Evolutionary conservation across 2,329 filamentous ascomycete genomes (phyloP).

Genomic region (Rutstroemia sp.): DNA sequence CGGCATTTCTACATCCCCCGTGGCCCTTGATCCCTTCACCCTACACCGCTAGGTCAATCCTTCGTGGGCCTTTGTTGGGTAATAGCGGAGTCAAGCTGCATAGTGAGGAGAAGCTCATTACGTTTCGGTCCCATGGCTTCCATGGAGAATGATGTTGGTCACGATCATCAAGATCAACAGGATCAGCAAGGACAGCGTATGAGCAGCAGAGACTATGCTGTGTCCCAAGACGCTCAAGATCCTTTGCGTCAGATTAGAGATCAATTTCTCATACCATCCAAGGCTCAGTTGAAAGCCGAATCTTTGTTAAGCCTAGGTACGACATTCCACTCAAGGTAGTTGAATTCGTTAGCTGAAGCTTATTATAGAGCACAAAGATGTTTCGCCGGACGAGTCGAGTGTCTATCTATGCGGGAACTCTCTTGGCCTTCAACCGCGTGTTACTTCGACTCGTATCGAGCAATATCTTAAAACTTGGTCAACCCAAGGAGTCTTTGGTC

Average conservation of each 20-base stretch:
- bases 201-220: constrained; percentile 26
- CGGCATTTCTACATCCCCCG: not conserved
- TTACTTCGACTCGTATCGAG: constrained; percentile 56
- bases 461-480: constrained; percentile 69
- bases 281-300: constrained; percentile 55
- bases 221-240: constrained; percentile 51
- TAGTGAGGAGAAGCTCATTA: constrained; percentile 14
- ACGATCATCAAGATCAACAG: constrained; percentile 8
- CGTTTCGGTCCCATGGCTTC: constrained; percentile 19
- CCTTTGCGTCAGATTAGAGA: constrained; percentile 52
- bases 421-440: constrained; percentile 64
- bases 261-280: constrained; percentile 73
- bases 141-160: constrained; percentile 8
- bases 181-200: constrained; percentile 14
- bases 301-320: constrained; percentile 21
- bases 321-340: constrained; percentile 5
- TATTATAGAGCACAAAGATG: constrained; percentile 16
- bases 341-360: not conserved
- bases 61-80: not conserved
- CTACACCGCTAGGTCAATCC: constrained; percentile 6
- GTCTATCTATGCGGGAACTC: constrained; percentile 78
- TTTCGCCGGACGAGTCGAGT: constrained; percentile 16
- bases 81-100: constrained; percentile 11
- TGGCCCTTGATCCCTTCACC: not conserved
- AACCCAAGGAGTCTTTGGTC: constrained; percentile 67